Conservation (phyloP, 345 rosid genomes). For the Acer yangbiense region DNA sequence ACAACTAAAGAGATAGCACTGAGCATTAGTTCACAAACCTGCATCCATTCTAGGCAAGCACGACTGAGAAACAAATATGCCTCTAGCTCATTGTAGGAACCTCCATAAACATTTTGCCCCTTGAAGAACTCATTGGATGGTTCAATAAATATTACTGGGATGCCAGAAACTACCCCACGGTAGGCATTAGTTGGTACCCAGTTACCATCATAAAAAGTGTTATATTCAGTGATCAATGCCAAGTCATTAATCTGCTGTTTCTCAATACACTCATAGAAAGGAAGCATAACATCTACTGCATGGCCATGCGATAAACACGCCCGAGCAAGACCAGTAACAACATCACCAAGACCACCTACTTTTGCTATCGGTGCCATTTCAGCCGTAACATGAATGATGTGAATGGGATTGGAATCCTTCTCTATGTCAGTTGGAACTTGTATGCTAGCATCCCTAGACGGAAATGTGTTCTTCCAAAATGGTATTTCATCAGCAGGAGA, state of each 20-base stretch:
- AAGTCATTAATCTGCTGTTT: constrained; percentile 41
- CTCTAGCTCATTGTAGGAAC: constrained; percentile 56
- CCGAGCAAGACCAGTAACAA: constrained; percentile 64
- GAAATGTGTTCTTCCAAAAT: constrained; percentile 55
- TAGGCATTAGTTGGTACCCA: constrained; percentile 50
- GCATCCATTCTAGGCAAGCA: constrained; percentile 71
- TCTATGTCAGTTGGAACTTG: constrained; percentile 29
- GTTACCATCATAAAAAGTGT: constrained; percentile 51
- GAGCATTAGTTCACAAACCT: constrained; percentile 33
- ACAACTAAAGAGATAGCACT: neutral
- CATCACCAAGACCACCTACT: constrained; percentile 75
- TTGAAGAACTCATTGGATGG: constrained; percentile 55
- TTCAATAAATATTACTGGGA: constrained; percentile 51
- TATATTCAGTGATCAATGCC: constrained; percentile 31
- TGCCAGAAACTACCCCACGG: constrained; percentile 46
- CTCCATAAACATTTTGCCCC: constrained; percentile 55
- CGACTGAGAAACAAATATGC: constrained; percentile 60
- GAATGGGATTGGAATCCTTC: constrained; percentile 45
- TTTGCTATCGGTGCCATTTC: constrained; percentile 66
- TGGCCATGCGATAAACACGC: constrained; percentile 54
- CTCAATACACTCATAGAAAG: constrained; percentile 55
- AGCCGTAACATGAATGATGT: constrained; percentile 53
- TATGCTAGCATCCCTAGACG: constrained; percentile 33
- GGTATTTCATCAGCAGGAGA: constrained; percentile 50
- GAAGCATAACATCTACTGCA: constrained; percentile 54